Percentiles rank a stretch among this genome's conserved stretches.
These are phyloP conservation scores for Saturnispora hagleri DNA, from an alignment of 805 yeast genomes.

Conservation along the genomic window DNA sequence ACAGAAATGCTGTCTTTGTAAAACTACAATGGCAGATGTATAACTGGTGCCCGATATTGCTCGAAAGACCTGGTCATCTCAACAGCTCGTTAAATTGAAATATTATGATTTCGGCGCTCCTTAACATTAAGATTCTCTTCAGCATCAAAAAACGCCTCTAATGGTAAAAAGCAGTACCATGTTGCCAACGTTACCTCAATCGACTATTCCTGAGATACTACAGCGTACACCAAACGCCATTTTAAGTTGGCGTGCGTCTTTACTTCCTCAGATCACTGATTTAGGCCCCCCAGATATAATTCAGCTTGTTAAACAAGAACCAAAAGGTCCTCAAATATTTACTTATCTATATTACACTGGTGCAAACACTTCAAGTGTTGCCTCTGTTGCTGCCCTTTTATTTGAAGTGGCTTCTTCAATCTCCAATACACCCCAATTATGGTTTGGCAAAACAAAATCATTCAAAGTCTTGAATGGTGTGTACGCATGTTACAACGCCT, in stretches of 20 bases:
- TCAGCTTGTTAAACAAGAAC: conserved; percentile 34
- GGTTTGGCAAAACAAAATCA: conserved; percentile 70
- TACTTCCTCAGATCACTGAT: conserved; percentile 50
- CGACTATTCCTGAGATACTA: conserved; percentile 32
- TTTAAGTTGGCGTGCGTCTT: conserved; percentile 52
- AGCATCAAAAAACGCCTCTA: not conserved
- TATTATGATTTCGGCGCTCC: not conserved
- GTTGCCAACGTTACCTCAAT: not conserved
- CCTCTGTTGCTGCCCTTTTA: conserved; percentile 68
- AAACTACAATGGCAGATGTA: too few species aligned
- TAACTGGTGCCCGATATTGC: not conserved
- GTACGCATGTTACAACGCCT: conserved; percentile 54
- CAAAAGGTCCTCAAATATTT: conserved; percentile 21
- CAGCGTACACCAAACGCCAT: conserved; percentile 45
- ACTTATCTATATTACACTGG: conserved; percentile 71
- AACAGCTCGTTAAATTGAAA: not conserved
- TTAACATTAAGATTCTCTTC: not conserved
- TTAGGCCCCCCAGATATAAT: conserved; percentile 68
- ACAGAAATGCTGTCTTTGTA: too few species aligned
- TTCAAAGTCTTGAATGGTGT: conserved; percentile 67
- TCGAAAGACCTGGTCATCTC: not conserved
- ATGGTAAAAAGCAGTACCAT: not conserved
- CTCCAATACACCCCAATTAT: conserved; percentile 51
- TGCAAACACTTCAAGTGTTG: conserved; percentile 64
- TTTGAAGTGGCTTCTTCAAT: conserved; percentile 60